Conservation (phyloP, 208 protist genomes). For the Tetramitus jugosus region DNA sequence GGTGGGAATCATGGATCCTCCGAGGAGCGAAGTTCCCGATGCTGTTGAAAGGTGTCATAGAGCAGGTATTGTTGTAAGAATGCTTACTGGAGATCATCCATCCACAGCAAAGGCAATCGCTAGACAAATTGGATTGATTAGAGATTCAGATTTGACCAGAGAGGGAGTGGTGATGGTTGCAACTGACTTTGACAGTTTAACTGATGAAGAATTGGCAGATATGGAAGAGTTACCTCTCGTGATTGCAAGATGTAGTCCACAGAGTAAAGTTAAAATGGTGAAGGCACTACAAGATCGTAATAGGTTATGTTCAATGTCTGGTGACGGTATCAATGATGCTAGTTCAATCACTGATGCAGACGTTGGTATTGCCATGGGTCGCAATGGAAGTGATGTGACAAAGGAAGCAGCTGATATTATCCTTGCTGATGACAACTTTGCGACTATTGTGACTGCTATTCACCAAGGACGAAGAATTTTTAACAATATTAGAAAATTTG, state of each 20-base stretch:
- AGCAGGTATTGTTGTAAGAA: slow-evolving; percentile 72
- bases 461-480: slow-evolving; percentile 68
- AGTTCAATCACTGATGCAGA: slow-evolving; percentile 74
- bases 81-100: slow-evolving; percentile 78
- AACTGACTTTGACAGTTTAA: slow-evolving; percentile 64
- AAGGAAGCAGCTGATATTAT: slow-evolving; percentile 56
- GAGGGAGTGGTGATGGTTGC: slow-evolving; percentile 35
- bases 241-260: slow-evolving; percentile 69
- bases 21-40: slow-evolving; percentile 61
- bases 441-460: slow-evolving; percentile 84
- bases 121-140: slow-evolving; percentile 58
- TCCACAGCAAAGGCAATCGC: slow-evolving; percentile 70
- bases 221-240: slow-evolving; percentile 67
- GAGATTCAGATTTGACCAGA: slow-evolving; percentile 30
- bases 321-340: slow-evolving; percentile 78
- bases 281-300: slow-evolving; percentile 64
- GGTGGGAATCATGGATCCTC: slow-evolving; percentile 79
- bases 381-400: slow-evolving; percentile 64
- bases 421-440: slow-evolving; percentile 90
- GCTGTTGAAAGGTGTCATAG: slow-evolving; percentile 70
- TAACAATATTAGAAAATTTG: slow-evolving; percentile 74
- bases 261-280: slow-evolving; percentile 79
- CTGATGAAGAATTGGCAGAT: slow-evolving; percentile 52
- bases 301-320: slow-evolving; percentile 67
- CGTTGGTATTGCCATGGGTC: slow-evolving; percentile 78